phyloP scores from a whole-genome alignment of 73 alveolate species.

The Tetrahymena elliotti region DNA sequence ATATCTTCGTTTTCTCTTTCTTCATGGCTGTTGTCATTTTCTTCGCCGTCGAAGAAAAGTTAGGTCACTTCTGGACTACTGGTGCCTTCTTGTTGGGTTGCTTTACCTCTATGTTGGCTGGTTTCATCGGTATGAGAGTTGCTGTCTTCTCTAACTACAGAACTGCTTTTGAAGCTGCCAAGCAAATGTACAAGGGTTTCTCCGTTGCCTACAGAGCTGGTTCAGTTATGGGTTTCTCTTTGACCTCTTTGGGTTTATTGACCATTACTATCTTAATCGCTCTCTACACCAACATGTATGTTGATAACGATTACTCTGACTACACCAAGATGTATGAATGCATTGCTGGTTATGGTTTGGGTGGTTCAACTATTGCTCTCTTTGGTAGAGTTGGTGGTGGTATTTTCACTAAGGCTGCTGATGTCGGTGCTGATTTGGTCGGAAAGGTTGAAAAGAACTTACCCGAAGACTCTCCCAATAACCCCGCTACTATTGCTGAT shows the following conservation, averaged over 20 bases:
- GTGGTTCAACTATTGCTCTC: slow-evolving; percentile 90
- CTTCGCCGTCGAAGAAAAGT: slow-evolving; percentile 56
- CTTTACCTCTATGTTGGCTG: slow-evolving; percentile 54
- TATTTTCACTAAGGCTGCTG: slow-evolving; percentile 95
- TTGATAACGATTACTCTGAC: slow-evolving; percentile 42
- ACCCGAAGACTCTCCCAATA: slow-evolving; percentile 83
- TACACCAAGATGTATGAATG: slow-evolving; percentile 57
- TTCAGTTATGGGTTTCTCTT: slow-evolving; percentile 66
- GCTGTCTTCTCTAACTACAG: slow-evolving; percentile 73
- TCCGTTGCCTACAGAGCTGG: slow-evolving; percentile 81
- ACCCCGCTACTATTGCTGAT: slow-evolving; percentile 97
- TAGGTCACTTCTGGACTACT: slow-evolving; percentile 73
- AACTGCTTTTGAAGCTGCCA: slow-evolving; percentile 54
- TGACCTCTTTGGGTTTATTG: slow-evolving; percentile 61
- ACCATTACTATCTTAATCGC: slow-evolving; percentile 44
- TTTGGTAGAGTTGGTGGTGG: slow-evolving; percentile 98
- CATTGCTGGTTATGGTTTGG: slow-evolving; percentile 91
- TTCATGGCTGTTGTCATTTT: slow-evolving; percentile 53
- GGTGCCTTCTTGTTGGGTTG: slow-evolving; percentile 75
- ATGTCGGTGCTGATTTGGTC: slow-evolving; percentile 89
- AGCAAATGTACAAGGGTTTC: slow-evolving; percentile 63
- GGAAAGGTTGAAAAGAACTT: slow-evolving; percentile 85
- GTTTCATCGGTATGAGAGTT: slow-evolving; percentile 76
- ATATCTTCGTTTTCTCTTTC: slow-evolving; percentile 50
- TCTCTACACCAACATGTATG: slow-evolving; percentile 49